Evolutionary conservation across 1,139 yeast species (phyloP).

Genomic region (Geotrichum siamense): DNA sequence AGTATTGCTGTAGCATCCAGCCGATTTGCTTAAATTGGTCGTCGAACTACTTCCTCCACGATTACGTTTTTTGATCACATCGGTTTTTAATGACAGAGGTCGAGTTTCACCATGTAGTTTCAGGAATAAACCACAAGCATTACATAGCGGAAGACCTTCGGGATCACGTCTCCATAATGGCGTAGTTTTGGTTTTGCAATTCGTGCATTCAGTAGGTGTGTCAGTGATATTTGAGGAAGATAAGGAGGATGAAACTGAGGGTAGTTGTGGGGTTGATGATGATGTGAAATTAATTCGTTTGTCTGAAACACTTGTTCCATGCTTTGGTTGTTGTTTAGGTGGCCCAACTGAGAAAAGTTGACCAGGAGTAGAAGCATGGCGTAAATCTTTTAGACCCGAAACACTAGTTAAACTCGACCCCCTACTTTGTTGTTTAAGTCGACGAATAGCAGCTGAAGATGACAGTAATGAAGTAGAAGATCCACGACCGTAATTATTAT

Average conservation of each 20-base stretch:
- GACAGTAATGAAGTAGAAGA: not conserved
- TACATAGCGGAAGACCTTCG: constrained; percentile 83
- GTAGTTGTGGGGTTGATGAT: not conserved
- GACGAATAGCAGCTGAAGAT: constrained; percentile 13
- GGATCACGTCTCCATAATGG: constrained; percentile 92
- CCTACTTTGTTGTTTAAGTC: constrained; percentile 24
- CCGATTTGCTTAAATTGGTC: not conserved
- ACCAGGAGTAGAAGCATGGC: constrained; percentile 14
- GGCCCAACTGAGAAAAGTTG: constrained; percentile 15
- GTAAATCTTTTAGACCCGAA: constrained; percentile 14
- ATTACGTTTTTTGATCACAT: constrained; percentile 74
- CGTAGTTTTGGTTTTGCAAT: constrained; percentile 83
- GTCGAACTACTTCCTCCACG: constrained; percentile 6
- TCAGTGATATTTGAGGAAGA: constrained; percentile 7
- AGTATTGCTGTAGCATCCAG: not conserved
- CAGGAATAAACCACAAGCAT: constrained; percentile 84
- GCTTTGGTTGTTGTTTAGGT: constrained; percentile 15
- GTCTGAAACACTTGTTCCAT: constrained; percentile 1
- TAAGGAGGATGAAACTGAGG: constrained; percentile 9
- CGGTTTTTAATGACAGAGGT: constrained; percentile 80
- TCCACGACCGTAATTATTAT: not conserved
- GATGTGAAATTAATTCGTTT: constrained; percentile 4
- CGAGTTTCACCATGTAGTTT: constrained; percentile 88
- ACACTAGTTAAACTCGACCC: constrained; percentile 26
- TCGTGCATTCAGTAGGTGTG: constrained; percentile 47